A percentile compares a stretch with the other conserved stretches of the same genome.
These are phyloP conservation scores for Bromus sterilis DNA, from an alignment of 176 grass and related monocot species.

Conservation along the genomic window DNA sequence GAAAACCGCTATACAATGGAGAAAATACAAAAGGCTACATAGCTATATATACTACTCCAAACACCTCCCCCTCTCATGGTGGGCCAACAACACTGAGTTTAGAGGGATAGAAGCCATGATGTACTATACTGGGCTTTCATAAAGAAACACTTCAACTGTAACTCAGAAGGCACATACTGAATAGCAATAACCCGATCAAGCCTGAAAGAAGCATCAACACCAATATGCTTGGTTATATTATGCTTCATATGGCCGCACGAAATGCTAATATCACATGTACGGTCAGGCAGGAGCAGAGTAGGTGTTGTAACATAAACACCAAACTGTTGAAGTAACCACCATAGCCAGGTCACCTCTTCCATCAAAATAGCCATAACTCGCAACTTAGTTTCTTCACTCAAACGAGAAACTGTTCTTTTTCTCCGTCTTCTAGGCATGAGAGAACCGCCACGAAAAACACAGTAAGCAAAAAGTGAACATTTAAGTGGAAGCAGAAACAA, in stretches of 20 bases:
- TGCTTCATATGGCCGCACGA: too few relatives aligned
- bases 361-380: not conserved
- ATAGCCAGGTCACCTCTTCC: not conserved
- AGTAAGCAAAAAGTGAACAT: not conserved
- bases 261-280: not conserved
- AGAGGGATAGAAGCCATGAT: too few relatives aligned
- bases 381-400: not conserved
- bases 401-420: not conserved
- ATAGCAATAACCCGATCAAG: not conserved
- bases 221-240: too few relatives aligned
- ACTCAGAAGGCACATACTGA: not conserved
- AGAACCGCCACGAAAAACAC: not conserved
- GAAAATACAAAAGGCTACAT: too few relatives aligned
- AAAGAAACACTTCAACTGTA: not conserved
- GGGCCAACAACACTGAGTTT: too few relatives aligned
- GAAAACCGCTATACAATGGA: too few relatives aligned
- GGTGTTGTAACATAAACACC: not conserved
- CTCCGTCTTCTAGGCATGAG: not conserved
- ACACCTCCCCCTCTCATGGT: too few relatives aligned
- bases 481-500: not conserved
- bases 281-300: not conserved
- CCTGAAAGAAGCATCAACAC: not conserved
- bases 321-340: not conserved
- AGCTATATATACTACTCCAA: too few relatives aligned
- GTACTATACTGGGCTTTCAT: too few relatives aligned